Base-by-base conservation (phyloP, 352 stramenopile species). In the Aphanomyces euteiches region DNA sequence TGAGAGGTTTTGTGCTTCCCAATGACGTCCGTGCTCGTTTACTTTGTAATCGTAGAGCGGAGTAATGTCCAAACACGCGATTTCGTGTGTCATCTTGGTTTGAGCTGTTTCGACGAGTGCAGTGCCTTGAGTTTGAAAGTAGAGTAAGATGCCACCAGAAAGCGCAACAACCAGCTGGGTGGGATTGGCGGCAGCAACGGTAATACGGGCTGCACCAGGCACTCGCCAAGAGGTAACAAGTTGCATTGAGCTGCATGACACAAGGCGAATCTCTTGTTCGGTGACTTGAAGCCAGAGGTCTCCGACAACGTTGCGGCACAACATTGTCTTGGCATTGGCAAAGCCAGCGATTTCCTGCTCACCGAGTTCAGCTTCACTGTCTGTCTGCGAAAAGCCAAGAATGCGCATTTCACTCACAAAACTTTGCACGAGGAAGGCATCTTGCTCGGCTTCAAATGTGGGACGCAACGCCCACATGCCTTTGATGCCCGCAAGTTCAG, bases 401-500 rank as follows among this genome's bases (percentile, higher is more conserved):
- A 99, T 90, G 65, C 97, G 90, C 53, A 98, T 98, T 75, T 99
- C 95, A 41, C 77, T 92, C 10, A 98, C 92, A 79, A 98, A 99
- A 65, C 88, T 96, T 75, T 99, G 96, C 47, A 99, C 81, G 40
- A 99, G 79, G 76, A 96, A 99, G 61, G 88, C 87, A 85, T 99
- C 95, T 73, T 98, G 84, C 38, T 90, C 81, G 41, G 90, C 88
- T 4, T 76, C 77, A 69, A 96, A 98, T 1, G 74, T 80, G 53
- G 90, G 74, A 21, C 96, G 90, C 67, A 99, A 74, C 7, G 85
- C 85, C 96, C 96, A 99, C 93, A 99, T 98, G 19, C 93, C 96
- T 75, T 98, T 98, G 75, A 99, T 99, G 67, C 97, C 97, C 17
- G 88, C 82, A 5, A 99, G 81, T 72, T 98, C 96, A 0, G 98